phyloP scores from a whole-genome alignment of 2,329 filamentous ascomycete species.

The Monilinia polystroma region DNA sequence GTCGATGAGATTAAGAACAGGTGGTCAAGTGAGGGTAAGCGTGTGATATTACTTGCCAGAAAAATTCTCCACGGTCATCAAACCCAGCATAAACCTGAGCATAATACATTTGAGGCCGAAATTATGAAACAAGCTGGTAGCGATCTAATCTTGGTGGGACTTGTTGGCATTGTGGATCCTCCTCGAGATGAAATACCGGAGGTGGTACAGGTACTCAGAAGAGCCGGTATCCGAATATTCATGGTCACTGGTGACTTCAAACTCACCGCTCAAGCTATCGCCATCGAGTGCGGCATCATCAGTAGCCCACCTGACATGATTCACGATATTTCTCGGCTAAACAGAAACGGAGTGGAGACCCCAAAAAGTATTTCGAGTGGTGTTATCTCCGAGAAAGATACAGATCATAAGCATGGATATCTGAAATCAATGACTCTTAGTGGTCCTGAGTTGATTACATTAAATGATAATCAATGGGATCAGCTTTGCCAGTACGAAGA shows the following conservation, averaged over 20 bases:
- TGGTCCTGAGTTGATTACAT: slow-evolving; percentile 60
- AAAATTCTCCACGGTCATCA: slow-evolving; percentile 43
- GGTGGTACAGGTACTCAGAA: slow-evolving; percentile 58
- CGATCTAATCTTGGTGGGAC: slow-evolving; percentile 52
- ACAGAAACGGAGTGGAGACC: slow-evolving; percentile 9
- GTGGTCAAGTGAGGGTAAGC: slow-evolving; percentile 66
- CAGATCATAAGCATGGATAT: not conserved
- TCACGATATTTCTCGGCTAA: slow-evolving; percentile 26
- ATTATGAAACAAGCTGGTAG: slow-evolving; percentile 52
- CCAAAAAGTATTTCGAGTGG: slow-evolving; percentile 15
- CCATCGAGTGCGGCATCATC: slow-evolving; percentile 68
- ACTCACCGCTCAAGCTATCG: slow-evolving; percentile 71
- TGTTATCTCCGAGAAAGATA: slow-evolving; percentile 17
- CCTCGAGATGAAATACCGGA: slow-evolving; percentile 56
- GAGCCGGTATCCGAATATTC: slow-evolving; percentile 68
- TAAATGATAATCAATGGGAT: slow-evolving; percentile 68
- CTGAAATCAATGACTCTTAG: slow-evolving; percentile 56
- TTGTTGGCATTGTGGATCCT: slow-evolving; percentile 58
- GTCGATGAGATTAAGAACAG: slow-evolving; percentile 61
- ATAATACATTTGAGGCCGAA: slow-evolving; percentile 52
- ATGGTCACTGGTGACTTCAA: slow-evolving; percentile 79
- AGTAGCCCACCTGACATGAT: slow-evolving; percentile 40
- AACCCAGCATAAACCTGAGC: slow-evolving; percentile 20
- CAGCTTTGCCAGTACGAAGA: slow-evolving; percentile 63
- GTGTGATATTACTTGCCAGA: slow-evolving; percentile 63